These are phyloP conservation scores for Ophiocordyceps australis DNA, from an alignment of 2,329 filamentous ascomycete genomes.

Conservation along the genomic window DNA sequence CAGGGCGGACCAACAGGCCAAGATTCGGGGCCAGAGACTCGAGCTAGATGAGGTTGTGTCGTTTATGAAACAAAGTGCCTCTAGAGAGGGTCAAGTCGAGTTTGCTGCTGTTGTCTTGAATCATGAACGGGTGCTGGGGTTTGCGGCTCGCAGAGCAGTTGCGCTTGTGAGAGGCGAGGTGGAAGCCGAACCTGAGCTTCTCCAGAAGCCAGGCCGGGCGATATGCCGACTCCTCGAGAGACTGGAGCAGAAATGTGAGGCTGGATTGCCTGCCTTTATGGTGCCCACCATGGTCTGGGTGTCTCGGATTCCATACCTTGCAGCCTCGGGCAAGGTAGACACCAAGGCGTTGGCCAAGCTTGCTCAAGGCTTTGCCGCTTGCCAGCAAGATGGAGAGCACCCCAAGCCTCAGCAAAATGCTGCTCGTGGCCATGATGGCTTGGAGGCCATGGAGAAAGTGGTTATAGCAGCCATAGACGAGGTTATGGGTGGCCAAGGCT, in stretches of 20 bases:
- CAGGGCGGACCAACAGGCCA: slow-evolving; percentile 4
- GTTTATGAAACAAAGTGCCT: slow-evolving; percentile 1
- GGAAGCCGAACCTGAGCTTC: slow-evolving; percentile 2
- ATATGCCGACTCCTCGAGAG: slow-evolving; percentile 1
- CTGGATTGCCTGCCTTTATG: slow-evolving; percentile 6
- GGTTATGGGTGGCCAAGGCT: slow-evolving; percentile 2
- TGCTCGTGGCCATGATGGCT: background rate
- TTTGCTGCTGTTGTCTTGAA: slow-evolving; percentile 4
- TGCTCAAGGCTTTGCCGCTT: slow-evolving; percentile 2
- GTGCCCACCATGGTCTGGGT: slow-evolving; percentile 6
- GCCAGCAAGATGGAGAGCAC: background rate
- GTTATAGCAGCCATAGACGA: slow-evolving; percentile 4
- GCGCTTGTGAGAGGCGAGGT: slow-evolving; percentile 2
- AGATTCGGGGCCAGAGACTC: slow-evolving; percentile 4
- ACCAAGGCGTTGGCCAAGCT: slow-evolving; percentile 3
- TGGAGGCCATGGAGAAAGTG: slow-evolving; percentile 1
- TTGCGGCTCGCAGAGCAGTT: slow-evolving; percentile 3
- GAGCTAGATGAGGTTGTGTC: slow-evolving; percentile 3
- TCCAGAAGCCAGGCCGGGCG: slow-evolving; percentile 1
- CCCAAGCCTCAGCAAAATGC: background rate
- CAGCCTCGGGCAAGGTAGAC: slow-evolving; percentile 6
- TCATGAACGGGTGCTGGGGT: slow-evolving; percentile 4
- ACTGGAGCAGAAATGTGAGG: slow-evolving; percentile 3
- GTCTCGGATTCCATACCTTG: slow-evolving; percentile 5
- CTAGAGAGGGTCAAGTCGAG: slow-evolving; percentile 3